Base-by-base conservation (phyloP, 768 basidiomycete species). In the Gloeostereum incarnatum region DNA sequence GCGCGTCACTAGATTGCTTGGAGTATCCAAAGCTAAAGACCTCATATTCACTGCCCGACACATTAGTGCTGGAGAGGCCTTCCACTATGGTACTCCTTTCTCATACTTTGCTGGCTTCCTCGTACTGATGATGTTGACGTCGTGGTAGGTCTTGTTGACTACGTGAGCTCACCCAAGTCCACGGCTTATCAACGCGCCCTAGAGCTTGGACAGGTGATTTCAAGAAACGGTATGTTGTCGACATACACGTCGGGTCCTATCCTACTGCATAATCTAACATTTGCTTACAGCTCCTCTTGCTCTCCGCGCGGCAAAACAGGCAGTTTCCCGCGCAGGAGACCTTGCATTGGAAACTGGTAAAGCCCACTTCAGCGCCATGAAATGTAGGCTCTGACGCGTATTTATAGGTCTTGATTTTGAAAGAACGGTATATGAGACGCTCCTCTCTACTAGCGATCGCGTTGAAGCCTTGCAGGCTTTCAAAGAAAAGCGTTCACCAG, bases 331-430 rank as follows among this genome's bases (percentile, higher is more conserved):
- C 18, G 85, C 89, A 14, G 67, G 71, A n/a, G 81, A 89, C 49
- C 64, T 91, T 10, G 63, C 82, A 2, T 62, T 93, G 5, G 89
- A 92, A 59, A 71, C 78, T 41, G 87, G 86, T 75, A 43, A 44
- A 55, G 48, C 8, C 1, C 8, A 6, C 26, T 17, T 14, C 31
- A 17, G 7, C 14, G 19, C 20, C 38, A 19, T 25, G 10, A 13
- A 22, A 31, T 5, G 9, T 36, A 20, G 21, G 17, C 19, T 40
- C 17, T 39, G 27, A 35, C n/a, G n/a, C n/a, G n/a, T n/a, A 13
- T 23, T 13, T 29, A 36, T 46, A 78, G 89, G 88, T n/a, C 69
- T 97, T n/a, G 88, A 93, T 55, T 87, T 93, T 45, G 92, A 96
- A 57, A 70, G 85, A 24, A 78, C 79, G 4, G 76, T 84, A 9